phyloP scores from a whole-genome alignment of 352 stramenopile genomes.

The Pythium phragmitis region DNA sequence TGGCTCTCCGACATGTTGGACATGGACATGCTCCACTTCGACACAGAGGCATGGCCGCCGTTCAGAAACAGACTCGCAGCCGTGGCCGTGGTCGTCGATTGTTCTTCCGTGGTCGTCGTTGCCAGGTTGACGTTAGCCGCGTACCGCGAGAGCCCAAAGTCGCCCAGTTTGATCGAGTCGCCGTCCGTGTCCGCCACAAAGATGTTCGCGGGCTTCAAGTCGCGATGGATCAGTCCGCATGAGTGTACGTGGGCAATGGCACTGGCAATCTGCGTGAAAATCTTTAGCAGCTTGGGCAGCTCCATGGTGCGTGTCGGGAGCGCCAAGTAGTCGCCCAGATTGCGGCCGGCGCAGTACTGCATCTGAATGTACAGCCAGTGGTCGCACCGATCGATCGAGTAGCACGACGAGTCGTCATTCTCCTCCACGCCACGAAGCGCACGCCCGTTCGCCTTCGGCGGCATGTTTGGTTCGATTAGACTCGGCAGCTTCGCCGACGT shows the following conservation, averaged over 20 bases:
- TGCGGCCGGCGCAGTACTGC: conserved; percentile 87
- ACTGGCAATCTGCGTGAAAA: conserved; percentile 88
- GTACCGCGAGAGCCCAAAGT: conserved; percentile 88
- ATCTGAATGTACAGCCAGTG: conserved; percentile 94
- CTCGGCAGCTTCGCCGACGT: background rate
- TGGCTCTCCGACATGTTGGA: conserved; percentile 73
- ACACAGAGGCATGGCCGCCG: conserved; percentile 29
- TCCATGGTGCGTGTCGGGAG: conserved; percentile 71
- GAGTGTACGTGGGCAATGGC: conserved; percentile 91
- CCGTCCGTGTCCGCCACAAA: conserved; percentile 85
- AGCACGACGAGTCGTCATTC: conserved; percentile 49
- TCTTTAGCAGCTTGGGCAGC: conserved; percentile 76
- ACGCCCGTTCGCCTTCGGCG: background rate
- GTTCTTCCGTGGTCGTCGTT: conserved; percentile 21
- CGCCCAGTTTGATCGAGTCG: conserved; percentile 88
- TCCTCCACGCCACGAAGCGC: background rate
- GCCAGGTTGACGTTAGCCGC: conserved; percentile 72
- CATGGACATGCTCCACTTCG: conserved; percentile 53
- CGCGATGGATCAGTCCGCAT: conserved; percentile 88
- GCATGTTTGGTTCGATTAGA: conserved; percentile 23
- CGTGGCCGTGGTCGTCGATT: background rate
- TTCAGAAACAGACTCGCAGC: conserved; percentile 17
- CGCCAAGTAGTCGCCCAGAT: conserved; percentile 82
- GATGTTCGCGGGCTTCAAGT: conserved; percentile 92
- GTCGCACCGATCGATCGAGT: conserved; percentile 62